Evolutionary conservation across 352 stramenopile species (phyloP).

Genomic region (Phytophthora gonapodyides): DNA sequence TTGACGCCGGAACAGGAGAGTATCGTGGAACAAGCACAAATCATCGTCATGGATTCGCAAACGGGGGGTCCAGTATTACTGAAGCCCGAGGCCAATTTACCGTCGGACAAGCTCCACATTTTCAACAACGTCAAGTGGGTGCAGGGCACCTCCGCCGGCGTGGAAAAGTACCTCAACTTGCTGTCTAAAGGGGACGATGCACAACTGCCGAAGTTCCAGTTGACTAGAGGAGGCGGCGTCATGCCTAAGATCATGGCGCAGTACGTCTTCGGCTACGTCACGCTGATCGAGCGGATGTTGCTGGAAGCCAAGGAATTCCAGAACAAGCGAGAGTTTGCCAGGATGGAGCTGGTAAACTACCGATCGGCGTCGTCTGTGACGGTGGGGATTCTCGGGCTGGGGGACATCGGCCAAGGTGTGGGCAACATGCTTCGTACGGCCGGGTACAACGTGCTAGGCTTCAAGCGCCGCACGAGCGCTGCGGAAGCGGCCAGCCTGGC

Average conservation of each 20-base stretch:
- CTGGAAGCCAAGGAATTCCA: slow-evolving; percentile 48
- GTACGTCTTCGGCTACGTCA: slow-evolving; percentile 53
- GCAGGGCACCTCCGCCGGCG: slow-evolving; percentile 59
- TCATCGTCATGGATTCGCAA: slow-evolving; percentile 37
- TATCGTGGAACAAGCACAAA: slow-evolving; percentile 20
- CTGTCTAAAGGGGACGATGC: slow-evolving; percentile 3
- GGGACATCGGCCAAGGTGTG: slow-evolving; percentile 56
- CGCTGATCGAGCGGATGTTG: slow-evolving; percentile 58
- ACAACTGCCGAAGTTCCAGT: slow-evolving; percentile 27
- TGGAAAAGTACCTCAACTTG: slow-evolving; percentile 52
- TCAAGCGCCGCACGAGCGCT: slow-evolving; percentile 49
- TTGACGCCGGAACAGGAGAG: slow-evolving; percentile 23
- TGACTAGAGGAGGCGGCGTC: slow-evolving; percentile 57
- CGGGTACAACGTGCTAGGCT: slow-evolving; percentile 64
- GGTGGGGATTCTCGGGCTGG: slow-evolving; percentile 50
- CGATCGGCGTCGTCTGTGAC: slow-evolving; percentile 49
- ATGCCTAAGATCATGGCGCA: slow-evolving; percentile 54
- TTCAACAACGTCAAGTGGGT: slow-evolving; percentile 51
- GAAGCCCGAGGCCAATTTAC: slow-evolving; percentile 10
- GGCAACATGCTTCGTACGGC: slow-evolving; percentile 44
- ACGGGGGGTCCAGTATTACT: slow-evolving; percentile 40
- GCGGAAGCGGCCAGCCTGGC: not conserved
- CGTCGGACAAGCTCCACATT: slow-evolving; percentile 27
- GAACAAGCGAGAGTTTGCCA: slow-evolving; percentile 37
- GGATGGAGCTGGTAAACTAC: slow-evolving; percentile 36